These are phyloP conservation scores for Penicillium sclerotiorum DNA, from an alignment of 2,329 filamentous ascomycete species.

Conservation along the genomic window DNA sequence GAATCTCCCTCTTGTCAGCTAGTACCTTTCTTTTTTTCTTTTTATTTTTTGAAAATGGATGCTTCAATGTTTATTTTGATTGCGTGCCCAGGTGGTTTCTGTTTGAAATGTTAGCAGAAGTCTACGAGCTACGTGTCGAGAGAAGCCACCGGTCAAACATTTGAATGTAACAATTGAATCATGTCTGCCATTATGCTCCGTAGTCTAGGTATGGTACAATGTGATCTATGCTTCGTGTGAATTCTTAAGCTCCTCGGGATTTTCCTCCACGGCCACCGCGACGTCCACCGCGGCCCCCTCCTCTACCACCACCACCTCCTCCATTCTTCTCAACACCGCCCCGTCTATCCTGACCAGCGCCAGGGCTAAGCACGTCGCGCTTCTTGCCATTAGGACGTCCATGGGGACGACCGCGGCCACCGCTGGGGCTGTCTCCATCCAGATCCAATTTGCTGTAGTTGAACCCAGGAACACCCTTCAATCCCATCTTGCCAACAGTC, in stretches of 20 bases:
- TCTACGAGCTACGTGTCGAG: too few species aligned
- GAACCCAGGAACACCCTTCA: slow-evolving; percentile 42
- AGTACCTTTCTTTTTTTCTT: slow-evolving; percentile 10
- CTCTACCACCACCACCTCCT: slow-evolving; percentile 1
- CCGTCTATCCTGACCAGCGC: not conserved
- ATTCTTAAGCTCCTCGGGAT: not conserved
- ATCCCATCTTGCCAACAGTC: slow-evolving; percentile 43
- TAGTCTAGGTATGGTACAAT: too few species aligned
- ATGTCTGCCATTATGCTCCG: not conserved
- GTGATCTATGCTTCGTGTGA: not conserved
- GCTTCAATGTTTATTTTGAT: too few species aligned
- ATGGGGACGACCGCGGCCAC: not conserved
- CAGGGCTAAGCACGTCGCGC: slow-evolving; percentile 4
- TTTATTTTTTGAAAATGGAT: slow-evolving; percentile 5
- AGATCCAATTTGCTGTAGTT: slow-evolving; percentile 24
- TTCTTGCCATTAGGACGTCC: slow-evolving; percentile 7
- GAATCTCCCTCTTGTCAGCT: slow-evolving; percentile 29
- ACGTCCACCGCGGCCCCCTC: slow-evolving; percentile 7
- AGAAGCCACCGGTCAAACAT: too few species aligned
- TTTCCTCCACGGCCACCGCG: slow-evolving; percentile 3
- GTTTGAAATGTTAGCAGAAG: too few species aligned
- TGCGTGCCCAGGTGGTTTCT: too few species aligned
- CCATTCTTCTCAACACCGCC: slow-evolving; percentile 9
- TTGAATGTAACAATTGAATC: not conserved
- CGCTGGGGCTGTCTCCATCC: slow-evolving; percentile 11